A percentile compares a stretch with the other conserved stretches of the same genome.
Evolutionary conservation across 768 basidiomycete genomes (phyloP).

Genomic region (Butyriboletus loyo): DNA sequence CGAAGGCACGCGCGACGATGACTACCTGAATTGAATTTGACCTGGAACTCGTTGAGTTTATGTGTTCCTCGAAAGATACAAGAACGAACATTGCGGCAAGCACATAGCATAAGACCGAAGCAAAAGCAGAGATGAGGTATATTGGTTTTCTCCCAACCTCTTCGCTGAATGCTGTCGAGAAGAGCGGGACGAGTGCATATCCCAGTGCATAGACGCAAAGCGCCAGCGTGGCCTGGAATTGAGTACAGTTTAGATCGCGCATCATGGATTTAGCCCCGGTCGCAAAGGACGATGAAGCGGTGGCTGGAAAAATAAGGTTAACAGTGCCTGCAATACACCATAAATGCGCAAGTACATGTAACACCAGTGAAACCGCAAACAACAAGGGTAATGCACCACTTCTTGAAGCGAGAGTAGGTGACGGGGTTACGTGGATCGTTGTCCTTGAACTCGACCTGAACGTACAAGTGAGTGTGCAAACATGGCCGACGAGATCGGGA

Average conservation of each 20-base stretch:
- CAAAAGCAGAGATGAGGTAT: slow-evolving; percentile 48
- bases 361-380: slow-evolving; percentile 32
- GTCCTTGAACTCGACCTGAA: slow-evolving; percentile 36
- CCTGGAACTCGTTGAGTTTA: slow-evolving; percentile 15
- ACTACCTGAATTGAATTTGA: slow-evolving; percentile 51
- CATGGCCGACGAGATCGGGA: not conserved
- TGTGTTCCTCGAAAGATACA: not conserved
- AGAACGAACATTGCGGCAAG: slow-evolving; percentile 27
- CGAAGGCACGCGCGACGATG: slow-evolving; percentile 56
- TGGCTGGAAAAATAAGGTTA: slow-evolving; percentile 36
- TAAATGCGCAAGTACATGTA: slow-evolving; percentile 14
- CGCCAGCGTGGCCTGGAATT: slow-evolving; percentile 45
- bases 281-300: slow-evolving; percentile 49
- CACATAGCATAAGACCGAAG: slow-evolving; percentile 43
- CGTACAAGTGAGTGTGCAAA: not conserved
- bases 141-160: slow-evolving; percentile 64
- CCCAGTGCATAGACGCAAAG: slow-evolving; percentile 56
- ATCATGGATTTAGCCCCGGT: slow-evolving; percentile 57
- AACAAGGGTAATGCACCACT: slow-evolving; percentile 38
- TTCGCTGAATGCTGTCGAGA: slow-evolving; percentile 67
- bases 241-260: slow-evolving; percentile 40
- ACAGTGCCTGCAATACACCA: not conserved
- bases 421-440: slow-evolving; percentile 39
- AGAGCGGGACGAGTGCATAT: slow-evolving; percentile 59
- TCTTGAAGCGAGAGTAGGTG: slow-evolving; percentile 34